Conservation (phyloP, 805 yeast genomes). For the Huiozyma sinensis region DNA sequence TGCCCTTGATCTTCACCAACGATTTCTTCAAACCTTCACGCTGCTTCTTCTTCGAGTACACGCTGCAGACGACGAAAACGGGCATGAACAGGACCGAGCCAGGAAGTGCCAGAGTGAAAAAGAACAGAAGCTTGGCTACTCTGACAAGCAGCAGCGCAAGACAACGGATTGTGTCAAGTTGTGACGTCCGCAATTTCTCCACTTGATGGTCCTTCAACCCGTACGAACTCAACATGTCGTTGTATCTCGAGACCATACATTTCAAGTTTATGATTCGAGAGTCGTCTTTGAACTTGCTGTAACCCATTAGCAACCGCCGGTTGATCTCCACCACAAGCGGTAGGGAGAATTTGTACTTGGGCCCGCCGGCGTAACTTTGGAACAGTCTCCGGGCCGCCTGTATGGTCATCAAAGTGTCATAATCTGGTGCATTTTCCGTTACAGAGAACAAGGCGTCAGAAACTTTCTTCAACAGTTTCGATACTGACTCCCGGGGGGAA, state of each 20-base stretch:
- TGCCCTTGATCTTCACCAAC: constrained; percentile 79
- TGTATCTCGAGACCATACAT: constrained; percentile 55
- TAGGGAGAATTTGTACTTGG: constrained; percentile 3
- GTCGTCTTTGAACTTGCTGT: constrained; percentile 62
- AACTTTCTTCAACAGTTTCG: constrained; percentile 56
- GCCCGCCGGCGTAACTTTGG: neutral
- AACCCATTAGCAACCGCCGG: constrained; percentile 84
- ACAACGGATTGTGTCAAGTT: constrained; percentile 34
- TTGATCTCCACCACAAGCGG: constrained; percentile 65
- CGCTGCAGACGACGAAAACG: constrained; percentile 63
- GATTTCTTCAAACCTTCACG: constrained; percentile 78
- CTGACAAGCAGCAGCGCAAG: constrained; percentile 43
- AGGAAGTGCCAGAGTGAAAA: constrained; percentile 62
- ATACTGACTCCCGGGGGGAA: constrained; percentile 65
- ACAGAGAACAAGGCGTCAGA: constrained; percentile 73
- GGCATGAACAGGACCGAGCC: constrained; percentile 81
- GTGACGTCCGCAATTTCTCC: constrained; percentile 33
- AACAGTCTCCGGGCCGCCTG: constrained; percentile 84
- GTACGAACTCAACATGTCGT: constrained; percentile 48
- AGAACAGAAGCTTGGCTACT: constrained; percentile 37
- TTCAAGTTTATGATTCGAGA: constrained; percentile 55
- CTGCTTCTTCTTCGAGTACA: constrained; percentile 62
- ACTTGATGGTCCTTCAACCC: constrained; percentile 70
- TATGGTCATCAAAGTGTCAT: constrained; percentile 84
- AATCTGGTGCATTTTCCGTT: constrained; percentile 89